A percentile compares a stretch with the other conserved stretches of the same genome.
These are phyloP conservation scores for Colletotrichum neosansevieriae DNA, from an alignment of 2,329 filamentous ascomycete genomes.

Conservation along the genomic window DNA sequence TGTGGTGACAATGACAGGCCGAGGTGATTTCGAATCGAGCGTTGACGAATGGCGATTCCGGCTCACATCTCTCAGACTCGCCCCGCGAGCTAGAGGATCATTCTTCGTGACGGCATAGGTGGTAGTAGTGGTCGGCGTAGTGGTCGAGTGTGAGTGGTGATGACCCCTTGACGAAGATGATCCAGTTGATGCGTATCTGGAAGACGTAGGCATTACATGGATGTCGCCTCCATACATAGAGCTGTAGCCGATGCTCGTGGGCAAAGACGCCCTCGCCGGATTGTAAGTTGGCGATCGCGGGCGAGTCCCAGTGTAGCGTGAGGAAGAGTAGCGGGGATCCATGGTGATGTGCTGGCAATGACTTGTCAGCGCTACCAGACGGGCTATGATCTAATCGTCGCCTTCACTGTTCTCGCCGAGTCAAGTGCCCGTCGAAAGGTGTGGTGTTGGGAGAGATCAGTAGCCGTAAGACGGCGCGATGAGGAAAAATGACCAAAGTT, in stretches of 20 bases:
- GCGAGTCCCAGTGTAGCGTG: slow-evolving; percentile 36
- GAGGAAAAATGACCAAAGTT: slow-evolving; percentile 5
- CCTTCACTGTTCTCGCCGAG: slow-evolving; percentile 5
- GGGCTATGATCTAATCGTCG: neutral
- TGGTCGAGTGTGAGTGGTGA: slow-evolving; percentile 35
- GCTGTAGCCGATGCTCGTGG: slow-evolving; percentile 62
- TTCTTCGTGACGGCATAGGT: slow-evolving; percentile 66
- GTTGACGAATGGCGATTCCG: slow-evolving; percentile 64
- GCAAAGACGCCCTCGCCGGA: slow-evolving; percentile 67
- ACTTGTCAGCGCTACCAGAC: slow-evolving; percentile 21
- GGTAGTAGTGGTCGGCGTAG: slow-evolving; percentile 54
- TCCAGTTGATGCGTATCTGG: slow-evolving; percentile 45
- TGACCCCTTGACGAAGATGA: slow-evolving; percentile 32
- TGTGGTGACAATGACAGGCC: slow-evolving; percentile 70
- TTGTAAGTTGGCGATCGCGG: slow-evolving; percentile 59
- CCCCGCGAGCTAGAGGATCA: slow-evolving; percentile 61
- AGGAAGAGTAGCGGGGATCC: slow-evolving; percentile 41
- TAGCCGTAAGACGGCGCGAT: slow-evolving; percentile 9
- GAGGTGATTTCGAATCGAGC: slow-evolving; percentile 61
- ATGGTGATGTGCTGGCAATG: slow-evolving; percentile 34
- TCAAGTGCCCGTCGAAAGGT: neutral
- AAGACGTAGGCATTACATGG: slow-evolving; percentile 63
- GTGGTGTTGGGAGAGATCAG: slow-evolving; percentile 2
- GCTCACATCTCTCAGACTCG: slow-evolving; percentile 61
- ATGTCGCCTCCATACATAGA: slow-evolving; percentile 65